Conservation (phyloP, 2,329 filamentous ascomycete genomes). For the Alternaria longipes region DNA sequence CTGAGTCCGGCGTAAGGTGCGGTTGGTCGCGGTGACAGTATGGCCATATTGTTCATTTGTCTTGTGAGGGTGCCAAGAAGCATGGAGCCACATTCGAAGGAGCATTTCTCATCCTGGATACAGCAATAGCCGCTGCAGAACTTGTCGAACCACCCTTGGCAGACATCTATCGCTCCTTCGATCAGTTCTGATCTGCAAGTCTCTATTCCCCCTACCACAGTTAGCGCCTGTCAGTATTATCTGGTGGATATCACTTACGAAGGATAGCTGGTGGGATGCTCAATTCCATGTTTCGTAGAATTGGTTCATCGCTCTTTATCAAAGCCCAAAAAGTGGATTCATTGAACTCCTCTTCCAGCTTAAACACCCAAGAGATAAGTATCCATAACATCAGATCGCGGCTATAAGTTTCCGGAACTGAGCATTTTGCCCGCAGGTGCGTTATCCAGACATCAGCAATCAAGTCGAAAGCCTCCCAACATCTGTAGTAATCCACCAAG, state of each 20-base stretch:
- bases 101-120: not conserved
- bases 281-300: conserved; percentile 15
- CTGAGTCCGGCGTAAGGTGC: conserved; percentile 21
- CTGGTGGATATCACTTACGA: conserved; percentile 5
- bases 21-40: conserved; percentile 15
- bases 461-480: conserved; percentile 55
- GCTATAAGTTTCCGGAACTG: conserved; percentile 17
- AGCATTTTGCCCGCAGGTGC: conserved; percentile 11
- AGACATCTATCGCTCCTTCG: not conserved
- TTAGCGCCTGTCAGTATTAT: not conserved
- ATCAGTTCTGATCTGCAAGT: not conserved
- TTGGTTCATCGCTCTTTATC: conserved; percentile 3
- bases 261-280: conserved; percentile 17
- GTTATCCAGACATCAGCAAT: conserved; percentile 57
- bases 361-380: conserved; percentile 31
- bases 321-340: conserved; percentile 13
- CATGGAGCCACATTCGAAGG: conserved; percentile 23
- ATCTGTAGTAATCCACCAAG: conserved; percentile 55
- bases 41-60: conserved; percentile 15
- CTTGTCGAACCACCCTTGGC: not conserved
- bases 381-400: conserved; percentile 40
- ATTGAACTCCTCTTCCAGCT: conserved; percentile 17
- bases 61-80: conserved; percentile 31
- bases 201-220: not conserved
- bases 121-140: conserved; percentile 1